Percentiles rank a stretch among this genome's conserved stretches.
Evolutionary conservation across 257 asterid species (phyloP).

Genomic region (Ligustrum vulgare): DNA sequence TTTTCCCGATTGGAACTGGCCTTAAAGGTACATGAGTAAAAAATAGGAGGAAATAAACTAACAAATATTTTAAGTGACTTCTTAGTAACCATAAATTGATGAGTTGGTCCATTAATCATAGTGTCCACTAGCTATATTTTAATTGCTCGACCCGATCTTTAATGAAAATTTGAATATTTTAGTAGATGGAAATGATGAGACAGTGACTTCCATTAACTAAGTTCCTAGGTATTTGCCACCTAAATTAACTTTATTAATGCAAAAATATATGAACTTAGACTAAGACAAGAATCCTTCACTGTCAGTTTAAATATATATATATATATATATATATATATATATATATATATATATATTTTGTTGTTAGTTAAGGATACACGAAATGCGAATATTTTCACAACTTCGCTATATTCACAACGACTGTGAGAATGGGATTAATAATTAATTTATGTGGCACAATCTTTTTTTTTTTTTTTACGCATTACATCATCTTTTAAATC

Average conservation of each 20-base stretch:
- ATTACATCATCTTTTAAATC: too few relatives aligned
- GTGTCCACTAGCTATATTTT: conserved; percentile 29
- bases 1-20: too few relatives aligned
- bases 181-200: conserved; percentile 28
- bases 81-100: neutral
- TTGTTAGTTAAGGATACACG: neutral
- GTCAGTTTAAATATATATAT: neutral
- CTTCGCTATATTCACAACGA: too few relatives aligned
- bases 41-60: too few relatives aligned
- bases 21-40: too few relatives aligned
- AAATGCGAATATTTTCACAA: too few relatives aligned
- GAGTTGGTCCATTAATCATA: conserved; percentile 21
- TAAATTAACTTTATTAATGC: neutral
- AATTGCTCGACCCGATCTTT: neutral
- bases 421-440: too few relatives aligned
- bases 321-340: too few relatives aligned
- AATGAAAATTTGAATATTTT: conserved; percentile 12
- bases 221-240: neutral
- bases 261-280: neutral
- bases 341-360: too few relatives aligned
- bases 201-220: conserved; percentile 17
- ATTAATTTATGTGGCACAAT: too few relatives aligned
- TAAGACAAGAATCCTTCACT: neutral
- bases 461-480: too few relatives aligned
- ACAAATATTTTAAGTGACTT: neutral